Base-by-base conservation (phyloP, 106 monocot genomes). In the Dioscorea zingiberensis region DNA sequence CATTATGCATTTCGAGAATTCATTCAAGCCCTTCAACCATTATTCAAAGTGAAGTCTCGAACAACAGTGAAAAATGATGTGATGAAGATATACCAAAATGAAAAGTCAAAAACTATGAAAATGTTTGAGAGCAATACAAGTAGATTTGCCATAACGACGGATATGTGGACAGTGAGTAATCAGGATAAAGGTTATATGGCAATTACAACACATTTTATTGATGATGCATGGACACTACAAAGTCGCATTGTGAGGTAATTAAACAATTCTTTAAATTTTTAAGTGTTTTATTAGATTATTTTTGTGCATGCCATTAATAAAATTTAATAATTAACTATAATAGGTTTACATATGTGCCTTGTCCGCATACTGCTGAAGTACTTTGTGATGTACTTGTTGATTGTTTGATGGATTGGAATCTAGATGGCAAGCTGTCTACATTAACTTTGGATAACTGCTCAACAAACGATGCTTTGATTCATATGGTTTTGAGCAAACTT, bases 211-310 rank as follows among this genome's bases (percentile, higher is more conserved):
- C 62, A 27, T 21, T 62, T 32, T 62, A 21, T 62, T 29, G 62
- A 62, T 8, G 62, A 30, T 6, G 11, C 28, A 17, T 62, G 28
- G 62, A 25, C 17, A 11, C 21, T 62, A 17, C 62, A 62, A 62
- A 62, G 62, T 32, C 62, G 44, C 4, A 17, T 77, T 21, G 22
- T 77, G 9, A 77, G 77, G 77, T 77, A 60, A 22, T 60, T 67
- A 21, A 10, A n/a, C 7, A 16, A 16, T 55, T 29, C 21, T 65
- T 24, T 45, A 24, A 5, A 57, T 1, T 26, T 47, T 12, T 25
- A 21, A 10, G 23, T 23, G n/a, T 58, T 27, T 25, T 25, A 14
- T 24, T 67, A 3, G 30, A 7, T 32, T 24, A 24, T 25, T 74
- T 18, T 19, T 55, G 23, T 47, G 0, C 26, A 29, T 32, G 4